These are phyloP conservation scores for Scutellaria minor DNA, from an alignment of 257 asterid genomes.

Conservation along the genomic window DNA sequence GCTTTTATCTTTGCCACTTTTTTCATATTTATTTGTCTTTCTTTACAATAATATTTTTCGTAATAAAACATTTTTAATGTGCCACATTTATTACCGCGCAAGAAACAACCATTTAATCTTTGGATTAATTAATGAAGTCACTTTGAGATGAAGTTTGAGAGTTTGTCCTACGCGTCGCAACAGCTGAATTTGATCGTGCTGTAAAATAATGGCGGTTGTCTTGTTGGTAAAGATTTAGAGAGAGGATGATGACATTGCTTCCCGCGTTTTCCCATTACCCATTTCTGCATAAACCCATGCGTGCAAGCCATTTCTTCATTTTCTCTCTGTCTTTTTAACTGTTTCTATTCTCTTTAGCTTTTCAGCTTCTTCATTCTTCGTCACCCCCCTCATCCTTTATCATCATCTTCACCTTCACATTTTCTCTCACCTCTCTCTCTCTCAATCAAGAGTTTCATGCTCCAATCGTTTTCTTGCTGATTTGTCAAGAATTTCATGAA, in stretches of 20 bases:
- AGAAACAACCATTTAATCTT: too few species aligned
- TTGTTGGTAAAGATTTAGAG: conserved; percentile 33
- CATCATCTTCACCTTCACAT: conserved; percentile 25
- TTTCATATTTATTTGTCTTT: background rate
- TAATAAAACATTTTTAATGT: background rate
- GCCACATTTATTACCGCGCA: background rate
- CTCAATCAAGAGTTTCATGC: conserved; percentile 18
- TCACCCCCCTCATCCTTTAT: conserved; percentile 22
- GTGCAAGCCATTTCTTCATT: conserved; percentile 77
- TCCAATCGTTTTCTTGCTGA: conserved; percentile 32
- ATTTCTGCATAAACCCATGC: conserved; percentile 55
- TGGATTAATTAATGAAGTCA: background rate
- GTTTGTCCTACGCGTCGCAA: conserved; percentile 48
- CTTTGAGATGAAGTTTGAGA: conserved; percentile 55
- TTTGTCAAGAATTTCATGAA: conserved; percentile 31
- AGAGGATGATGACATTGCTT: conserved; percentile 62
- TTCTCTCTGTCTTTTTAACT: conserved; percentile 42
- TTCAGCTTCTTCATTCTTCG: conserved; percentile 62
- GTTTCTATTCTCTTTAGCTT: conserved; percentile 50
- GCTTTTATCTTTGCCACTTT: background rate
- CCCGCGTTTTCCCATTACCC: conserved; percentile 71
- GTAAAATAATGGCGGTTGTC: conserved; percentile 15
- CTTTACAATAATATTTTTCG: background rate
- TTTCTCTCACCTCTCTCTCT: background rate
- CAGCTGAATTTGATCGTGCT: background rate